Base-by-base conservation (phyloP, 129 eudicot genomes). In the Silybum marianum region DNA sequence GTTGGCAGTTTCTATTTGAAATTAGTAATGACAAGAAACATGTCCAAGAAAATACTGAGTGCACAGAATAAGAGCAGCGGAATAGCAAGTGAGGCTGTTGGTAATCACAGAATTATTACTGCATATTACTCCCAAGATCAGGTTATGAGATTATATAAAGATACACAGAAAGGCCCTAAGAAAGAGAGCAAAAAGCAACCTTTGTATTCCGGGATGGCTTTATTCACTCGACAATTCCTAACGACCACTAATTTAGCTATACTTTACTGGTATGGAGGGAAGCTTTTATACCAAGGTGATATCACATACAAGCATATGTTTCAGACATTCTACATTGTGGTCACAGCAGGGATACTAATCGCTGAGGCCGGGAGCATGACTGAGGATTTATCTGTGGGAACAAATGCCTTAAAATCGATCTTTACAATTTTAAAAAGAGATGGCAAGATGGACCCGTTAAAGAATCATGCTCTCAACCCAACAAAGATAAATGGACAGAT, bases 301-400 rank as follows among this genome's bases (percentile, higher is more conserved):
- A 82, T 93, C 30, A 85, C 86, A 36, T 83, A 91, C 9, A 88
- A 88, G 78, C 89, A 90, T 0, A 60, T 93, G 30, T 93, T 93
- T 34, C 88, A 90, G 69, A 90, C 97, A 4, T 90, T 90, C 81
- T 90, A 90, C 92, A 84, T 93, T 51, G 81, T 93, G 67, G 93
- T 90, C 12, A 90, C 92, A 81, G 91, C 97, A 0, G 98, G 95
- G 38, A 86, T 93, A 10, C 90, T 93, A 38, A 91, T 93, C 39
- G 98, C 95, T 22, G 95, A 91, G 74, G 93, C 98, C 1, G 98
- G 97, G 65, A 87, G 88, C 32, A 90, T 90, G 98, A 91, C 95
- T 9, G 90, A 86, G 28, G 98, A 94, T 72, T 86, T 94, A 10
- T 92, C 92, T 13, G 87, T 85, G 65, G 98, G 97, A 9, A 80